Evolutionary conservation across 306 rosid genomes (phyloP).

Genomic region (Dryas octopetala): DNA sequence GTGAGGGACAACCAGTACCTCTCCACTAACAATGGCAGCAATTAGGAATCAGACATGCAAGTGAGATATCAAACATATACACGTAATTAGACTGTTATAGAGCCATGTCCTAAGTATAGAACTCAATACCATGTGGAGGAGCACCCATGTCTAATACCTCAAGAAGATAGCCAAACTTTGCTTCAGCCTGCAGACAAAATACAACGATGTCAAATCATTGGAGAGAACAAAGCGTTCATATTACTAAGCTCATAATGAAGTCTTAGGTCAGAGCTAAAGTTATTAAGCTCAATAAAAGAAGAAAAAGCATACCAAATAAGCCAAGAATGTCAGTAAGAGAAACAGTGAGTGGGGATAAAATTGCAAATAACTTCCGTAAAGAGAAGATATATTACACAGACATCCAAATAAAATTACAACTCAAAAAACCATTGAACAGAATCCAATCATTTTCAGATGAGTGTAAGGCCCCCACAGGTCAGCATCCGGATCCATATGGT

Average conservation of each 20-base stretch:
- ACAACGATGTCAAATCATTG: slow-evolving; percentile 16
- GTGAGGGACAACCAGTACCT: no score
- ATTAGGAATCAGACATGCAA: not conserved
- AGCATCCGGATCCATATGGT: not conserved
- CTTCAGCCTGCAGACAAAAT: slow-evolving; percentile 71
- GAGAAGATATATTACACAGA: no score
- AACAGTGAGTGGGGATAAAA: no score
- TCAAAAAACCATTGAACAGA: no score
- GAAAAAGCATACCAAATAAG: not conserved
- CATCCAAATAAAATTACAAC: no score
- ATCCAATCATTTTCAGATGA: no score
- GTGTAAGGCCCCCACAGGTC: not conserved
- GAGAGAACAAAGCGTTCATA: slow-evolving; percentile 2
- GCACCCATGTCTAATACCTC: slow-evolving; percentile 99
- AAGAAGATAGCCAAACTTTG: slow-evolving; percentile 87
- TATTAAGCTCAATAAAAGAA: no score
- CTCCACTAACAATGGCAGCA: no score
- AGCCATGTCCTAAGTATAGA: slow-evolving; percentile 5
- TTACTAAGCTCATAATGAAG: not conserved
- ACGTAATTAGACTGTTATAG: not conserved
- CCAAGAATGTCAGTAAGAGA: no score
- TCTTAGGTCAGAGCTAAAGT: not conserved
- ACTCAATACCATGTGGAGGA: slow-evolving; percentile 88
- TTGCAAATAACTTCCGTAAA: no score
- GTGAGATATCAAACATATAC: not conserved